Percentiles rank a stretch among this genome's conserved stretches.
Evolutionary conservation across 2,329 filamentous ascomycete species (phyloP).

Genomic region (Diplocarpon rosae): DNA sequence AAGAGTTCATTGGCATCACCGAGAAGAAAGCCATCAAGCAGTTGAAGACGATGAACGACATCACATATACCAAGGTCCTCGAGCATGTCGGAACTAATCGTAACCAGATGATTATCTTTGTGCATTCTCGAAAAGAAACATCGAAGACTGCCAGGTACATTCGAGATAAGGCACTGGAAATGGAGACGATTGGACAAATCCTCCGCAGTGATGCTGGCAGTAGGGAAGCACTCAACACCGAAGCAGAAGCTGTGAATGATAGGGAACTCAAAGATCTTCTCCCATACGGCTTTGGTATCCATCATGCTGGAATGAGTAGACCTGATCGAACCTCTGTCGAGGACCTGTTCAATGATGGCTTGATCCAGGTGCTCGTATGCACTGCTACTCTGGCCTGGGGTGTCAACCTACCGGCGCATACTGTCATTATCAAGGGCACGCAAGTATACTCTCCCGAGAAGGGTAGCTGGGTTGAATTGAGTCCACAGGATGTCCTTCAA

Average conservation of each 20-base stretch:
- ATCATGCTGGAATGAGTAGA: constrained; percentile 94
- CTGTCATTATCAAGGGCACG: constrained; percentile 97
- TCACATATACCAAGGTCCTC: constrained; percentile 93
- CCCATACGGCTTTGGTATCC: constrained; percentile 94
- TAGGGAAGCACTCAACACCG: constrained; percentile 76
- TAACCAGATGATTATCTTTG: constrained; percentile 98
- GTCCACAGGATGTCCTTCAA: constrained; percentile 92
- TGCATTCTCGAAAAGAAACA: constrained; percentile 96
- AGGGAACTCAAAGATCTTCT: constrained; percentile 84
- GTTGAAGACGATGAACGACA: constrained; percentile 97
- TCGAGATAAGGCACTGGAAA: constrained; percentile 90
- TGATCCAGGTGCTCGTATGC: constrained; percentile 90
- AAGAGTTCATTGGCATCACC: constrained; percentile 95
- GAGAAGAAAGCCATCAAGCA: constrained; percentile 99
- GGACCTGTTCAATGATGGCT: constrained; percentile 82
- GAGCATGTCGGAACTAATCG: constrained; percentile 88
- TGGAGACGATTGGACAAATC: constrained; percentile 94
- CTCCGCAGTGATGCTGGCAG: constrained; percentile 86
- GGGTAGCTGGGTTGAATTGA: constrained; percentile 95
- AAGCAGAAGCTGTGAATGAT: constrained; percentile 73
- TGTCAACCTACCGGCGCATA: constrained; percentile 95
- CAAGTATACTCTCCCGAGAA: constrained; percentile 98
- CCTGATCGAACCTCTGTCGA: constrained; percentile 93
- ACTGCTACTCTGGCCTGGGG: constrained; percentile 98
- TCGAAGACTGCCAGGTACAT: constrained; percentile 96